Evolutionary conservation across 768 basidiomycete genomes (phyloP), one percentile per base, ranked within the genome.

Genomic region (Botryobasidium botryosum): DNA sequence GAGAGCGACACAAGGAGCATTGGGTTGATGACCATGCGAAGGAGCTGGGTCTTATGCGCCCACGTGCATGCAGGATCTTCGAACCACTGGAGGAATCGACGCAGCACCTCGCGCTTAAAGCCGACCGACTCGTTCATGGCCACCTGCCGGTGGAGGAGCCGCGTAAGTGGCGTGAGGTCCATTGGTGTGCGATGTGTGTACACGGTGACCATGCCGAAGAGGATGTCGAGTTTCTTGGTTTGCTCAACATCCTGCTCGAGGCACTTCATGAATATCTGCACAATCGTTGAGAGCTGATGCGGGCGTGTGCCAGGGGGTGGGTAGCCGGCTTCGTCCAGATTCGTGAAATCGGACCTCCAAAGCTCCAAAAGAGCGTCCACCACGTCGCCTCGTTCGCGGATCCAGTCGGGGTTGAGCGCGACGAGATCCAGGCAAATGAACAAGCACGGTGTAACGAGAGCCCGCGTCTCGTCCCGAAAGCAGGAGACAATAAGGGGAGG

Each of bases 1-100:
- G 68, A 68, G 40, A 84, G 81, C 43, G 88, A 76, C 21, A 86
- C 69, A 36, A 88, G 66, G 4, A 97, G 67, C 8, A 75, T 82
- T 3, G 94, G 94, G 10, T 86, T 88, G 53, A 99, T 63, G 51
- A 99, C 68, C 50, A 83, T 74, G 3, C 86, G 85, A 33, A 70
- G 56, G 13, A 63, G 59, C 37, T 65, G 62, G n/a, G 60, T 60
- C 60, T 92, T 96, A 60, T 87, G 81, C 4, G 69, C 60, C 71
- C 76, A 79, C 3, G 78, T 65, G 45, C 73, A 67, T 5, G 68
- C 61, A 1, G 63, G 54, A 44, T 80, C 74, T 39, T 73, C 72
- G 60, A 91, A 92, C 75, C 90, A 82, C 33, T 72, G 71, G 46
- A 91, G 63, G 61, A 96, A 97, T 44, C 84, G 77, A 58, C 77